These are phyloP conservation scores for Sporothrix pseudoabietina DNA, from an alignment of 2,329 filamentous ascomycete genomes.

Conservation along the genomic window DNA sequence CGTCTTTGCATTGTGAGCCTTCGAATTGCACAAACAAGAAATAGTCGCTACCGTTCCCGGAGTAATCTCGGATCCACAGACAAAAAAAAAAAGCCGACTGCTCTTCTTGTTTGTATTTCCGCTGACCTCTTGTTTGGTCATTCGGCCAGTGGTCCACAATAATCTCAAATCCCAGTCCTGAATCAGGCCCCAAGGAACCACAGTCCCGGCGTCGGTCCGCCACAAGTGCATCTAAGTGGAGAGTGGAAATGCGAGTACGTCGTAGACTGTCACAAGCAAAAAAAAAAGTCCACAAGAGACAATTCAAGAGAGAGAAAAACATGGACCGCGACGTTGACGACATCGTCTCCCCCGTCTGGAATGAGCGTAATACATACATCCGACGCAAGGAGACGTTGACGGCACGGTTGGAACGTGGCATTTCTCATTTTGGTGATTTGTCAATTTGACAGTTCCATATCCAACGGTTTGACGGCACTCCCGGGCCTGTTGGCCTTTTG, in stretches of 20 bases:
- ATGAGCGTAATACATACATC: background rate
- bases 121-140: background rate
- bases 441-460: background rate
- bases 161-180: too few species aligned
- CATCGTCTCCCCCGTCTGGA: background rate
- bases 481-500: conserved; percentile 8
- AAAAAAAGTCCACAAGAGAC: background rate
- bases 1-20: background rate
- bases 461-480: background rate
- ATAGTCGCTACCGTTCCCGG: background rate
- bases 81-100: background rate
- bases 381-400: conserved; percentile 7
- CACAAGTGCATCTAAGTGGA: background rate
- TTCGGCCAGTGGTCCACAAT: background rate
- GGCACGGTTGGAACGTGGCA: conserved; percentile 10
- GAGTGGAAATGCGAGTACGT: background rate
- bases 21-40: background rate
- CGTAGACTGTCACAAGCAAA: conserved; percentile 12
- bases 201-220: conserved; percentile 8
- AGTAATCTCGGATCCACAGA: conserved; percentile 3
- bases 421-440: background rate
- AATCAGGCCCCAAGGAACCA: too few species aligned
- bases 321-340: background rate
- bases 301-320: background rate
- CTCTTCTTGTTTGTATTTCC: background rate